These are phyloP conservation scores for Suillus ampliporus DNA, from an alignment of 768 basidiomycete genomes.

Conservation along the genomic window DNA sequence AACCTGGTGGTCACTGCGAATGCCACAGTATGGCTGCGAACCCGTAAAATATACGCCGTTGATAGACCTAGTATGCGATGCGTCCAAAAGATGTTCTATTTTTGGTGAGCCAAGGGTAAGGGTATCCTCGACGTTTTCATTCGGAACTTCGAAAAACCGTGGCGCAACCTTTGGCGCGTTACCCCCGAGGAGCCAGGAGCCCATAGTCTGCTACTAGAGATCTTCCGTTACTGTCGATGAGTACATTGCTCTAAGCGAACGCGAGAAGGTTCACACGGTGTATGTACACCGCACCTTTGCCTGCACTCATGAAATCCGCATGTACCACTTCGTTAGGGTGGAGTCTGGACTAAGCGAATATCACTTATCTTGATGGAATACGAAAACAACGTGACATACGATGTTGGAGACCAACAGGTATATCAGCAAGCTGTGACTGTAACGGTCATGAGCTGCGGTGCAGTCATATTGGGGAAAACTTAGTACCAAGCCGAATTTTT, in stretches of 20 bases:
- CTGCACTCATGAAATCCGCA: not conserved
- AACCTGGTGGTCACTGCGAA: conserved; percentile 2
- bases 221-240: not conserved
- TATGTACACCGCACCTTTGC: not conserved
- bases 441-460: not conserved
- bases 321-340: too few relatives aligned
- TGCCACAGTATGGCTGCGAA: conserved; percentile 5
- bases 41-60: not conserved
- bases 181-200: conserved; percentile 12
- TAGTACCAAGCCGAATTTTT: not conserved
- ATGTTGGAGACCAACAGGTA: conserved; percentile 6
- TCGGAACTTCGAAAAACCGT: conserved; percentile 27
- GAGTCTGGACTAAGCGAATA: not conserved
- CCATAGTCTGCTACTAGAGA: too few relatives aligned
- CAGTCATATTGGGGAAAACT: not conserved
- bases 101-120: not conserved
- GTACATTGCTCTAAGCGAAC: not conserved
- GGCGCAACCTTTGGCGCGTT: conserved; percentile 37
- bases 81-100: conserved; percentile 9
- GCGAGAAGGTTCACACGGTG: not conserved
- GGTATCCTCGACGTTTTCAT: too few relatives aligned
- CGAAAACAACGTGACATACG: not conserved
- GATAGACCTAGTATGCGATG: not conserved
- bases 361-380: not conserved
- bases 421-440: not conserved